These are phyloP conservation scores for Pseudozyma tsukubaensis DNA, from an alignment of 1,284 basidiomycete species.

Conservation along the genomic window DNA sequence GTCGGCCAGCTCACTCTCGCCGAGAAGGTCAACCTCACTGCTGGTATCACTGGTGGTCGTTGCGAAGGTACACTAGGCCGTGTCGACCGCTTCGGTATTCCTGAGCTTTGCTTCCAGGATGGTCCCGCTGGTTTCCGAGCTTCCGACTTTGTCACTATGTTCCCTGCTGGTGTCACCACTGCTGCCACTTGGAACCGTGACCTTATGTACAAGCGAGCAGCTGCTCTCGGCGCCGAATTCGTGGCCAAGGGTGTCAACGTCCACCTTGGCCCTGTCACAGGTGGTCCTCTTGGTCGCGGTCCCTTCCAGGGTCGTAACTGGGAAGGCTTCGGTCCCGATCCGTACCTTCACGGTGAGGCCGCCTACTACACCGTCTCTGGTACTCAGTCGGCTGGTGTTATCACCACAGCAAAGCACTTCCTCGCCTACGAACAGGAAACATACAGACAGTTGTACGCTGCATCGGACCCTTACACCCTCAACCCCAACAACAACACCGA, in stretches of 20 bases:
- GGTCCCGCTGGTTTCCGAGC: conserved; percentile 45
- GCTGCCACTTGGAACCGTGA: conserved; percentile 49
- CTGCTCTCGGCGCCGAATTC: conserved; percentile 43
- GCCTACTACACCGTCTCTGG: conserved; percentile 44
- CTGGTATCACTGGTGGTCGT: conserved; percentile 33
- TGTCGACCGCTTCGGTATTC: conserved; percentile 44
- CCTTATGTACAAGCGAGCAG: conserved; percentile 34
- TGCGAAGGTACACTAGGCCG: conserved; percentile 39
- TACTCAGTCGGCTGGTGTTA: conserved; percentile 39
- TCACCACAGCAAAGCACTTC: conserved; percentile 48
- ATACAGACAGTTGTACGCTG: conserved; percentile 34
- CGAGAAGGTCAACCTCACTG: conserved; percentile 50
- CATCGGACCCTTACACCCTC: conserved; percentile 40
- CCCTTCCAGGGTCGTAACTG: conserved; percentile 44
- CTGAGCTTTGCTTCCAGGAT: conserved; percentile 50
- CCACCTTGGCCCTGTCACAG: conserved; percentile 65
- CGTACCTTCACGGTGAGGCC: conserved; percentile 40
- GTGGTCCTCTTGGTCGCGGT: conserved; percentile 45
- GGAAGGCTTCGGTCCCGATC: conserved; percentile 47
- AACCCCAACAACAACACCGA: conserved; percentile 52
- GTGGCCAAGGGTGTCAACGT: conserved; percentile 45
- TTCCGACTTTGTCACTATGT: conserved; percentile 48
- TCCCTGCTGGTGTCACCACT: conserved; percentile 44
- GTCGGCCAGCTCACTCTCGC: conserved; percentile 43
- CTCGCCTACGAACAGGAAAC: conserved; percentile 48